These are phyloP conservation scores for Podospora australis DNA, from an alignment of 495 filamentous ascomycete genomes.

Conservation along the genomic window DNA sequence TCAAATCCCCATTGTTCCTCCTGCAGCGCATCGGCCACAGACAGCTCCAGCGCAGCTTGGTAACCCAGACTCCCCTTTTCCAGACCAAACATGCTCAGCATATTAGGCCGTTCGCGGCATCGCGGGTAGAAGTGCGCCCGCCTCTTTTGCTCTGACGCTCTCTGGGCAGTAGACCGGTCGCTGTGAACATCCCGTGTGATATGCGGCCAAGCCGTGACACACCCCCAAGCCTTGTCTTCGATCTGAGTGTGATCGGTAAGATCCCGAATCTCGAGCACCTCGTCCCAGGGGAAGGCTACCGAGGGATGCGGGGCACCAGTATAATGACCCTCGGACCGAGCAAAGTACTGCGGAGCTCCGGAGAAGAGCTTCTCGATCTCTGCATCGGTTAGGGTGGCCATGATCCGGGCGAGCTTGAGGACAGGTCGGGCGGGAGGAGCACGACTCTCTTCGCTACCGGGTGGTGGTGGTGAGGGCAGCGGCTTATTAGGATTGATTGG, in stretches of 20 bases:
- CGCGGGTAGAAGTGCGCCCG: constrained; percentile 52
- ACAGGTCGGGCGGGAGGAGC: constrained; percentile 34
- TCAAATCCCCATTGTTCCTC: constrained; percentile 46
- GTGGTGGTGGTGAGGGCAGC: constrained; percentile 44
- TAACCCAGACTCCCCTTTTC: constrained; percentile 74
- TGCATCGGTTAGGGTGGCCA: constrained; percentile 49
- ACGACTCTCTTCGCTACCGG: constrained; percentile 36
- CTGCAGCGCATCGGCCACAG: constrained; percentile 55
- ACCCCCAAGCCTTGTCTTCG: constrained; percentile 48
- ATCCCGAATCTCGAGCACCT: constrained; percentile 53
- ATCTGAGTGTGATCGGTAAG: constrained; percentile 56
- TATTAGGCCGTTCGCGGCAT: constrained; percentile 59
- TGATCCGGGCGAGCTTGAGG: constrained; percentile 46
- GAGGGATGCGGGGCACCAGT: constrained; percentile 54
- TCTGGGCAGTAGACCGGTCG: constrained; percentile 31
- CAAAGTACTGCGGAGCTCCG: constrained; percentile 70
- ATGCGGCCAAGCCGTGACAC: constrained; percentile 46
- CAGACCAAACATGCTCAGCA: constrained; percentile 65
- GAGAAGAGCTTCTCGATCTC: constrained; percentile 67
- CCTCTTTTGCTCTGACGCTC: constrained; percentile 32
- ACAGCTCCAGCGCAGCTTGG: constrained; percentile 62
- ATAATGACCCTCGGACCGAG: constrained; percentile 46
- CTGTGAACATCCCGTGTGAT: constrained; percentile 38
- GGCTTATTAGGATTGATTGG: constrained; percentile 45
- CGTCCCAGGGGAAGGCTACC: constrained; percentile 66